Base-by-base conservation (phyloP, 2,329 filamentous ascomycete species). In the Macrophomina tecta region DNA sequence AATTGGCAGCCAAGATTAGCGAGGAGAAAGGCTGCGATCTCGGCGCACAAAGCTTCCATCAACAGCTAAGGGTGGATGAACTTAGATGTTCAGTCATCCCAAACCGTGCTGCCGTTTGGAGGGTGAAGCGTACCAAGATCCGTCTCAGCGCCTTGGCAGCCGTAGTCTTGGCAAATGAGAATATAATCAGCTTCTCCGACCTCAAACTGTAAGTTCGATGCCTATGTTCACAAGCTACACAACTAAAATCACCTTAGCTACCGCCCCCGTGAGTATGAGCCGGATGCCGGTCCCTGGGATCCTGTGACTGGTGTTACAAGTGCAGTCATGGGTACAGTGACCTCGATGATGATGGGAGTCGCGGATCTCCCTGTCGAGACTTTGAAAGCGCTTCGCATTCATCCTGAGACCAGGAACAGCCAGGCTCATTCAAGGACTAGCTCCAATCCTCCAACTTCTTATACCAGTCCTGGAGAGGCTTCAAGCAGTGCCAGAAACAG, bases 241-340 rank as follows among this genome's bases (percentile, higher is more conserved):
- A 70, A 75, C 45, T 62, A 11, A 62, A 7, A 8, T 23, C 7
- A 62, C 30, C 18, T 12, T 34, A 79, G 77, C 11, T 76, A 74
- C 64, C 77, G 78, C 12, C 72, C 78, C 4, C 75, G 77, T 30
- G 78, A 81, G 40, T 80, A 76, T 55, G 73, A 76, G n/a, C 74
- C 75, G 23, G 78, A 80, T 42, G 75, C 77, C 63, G 79, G 78
- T 0, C 78, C 79, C 18, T 75, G 73, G 72, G 79, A 81, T 67
- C 79, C 79, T 7, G 67, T 81, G 18, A 76, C 77, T 34, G 79
- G 79, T 61, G 91, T 89, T 16, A 89, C 92, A 0, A 87, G 88
- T 52, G 92, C 93, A 0, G 79, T 97, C 0, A 82, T 97, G n/a
- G 91, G 91, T 5, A 94, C 94, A n/a, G 83, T 95, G 55, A 89